Percentiles rank a stretch among this genome's conserved stretches.
Conservation (phyloP, 2,329 filamentous ascomycete species). For the Lasiodiplodia citricola region DNA sequence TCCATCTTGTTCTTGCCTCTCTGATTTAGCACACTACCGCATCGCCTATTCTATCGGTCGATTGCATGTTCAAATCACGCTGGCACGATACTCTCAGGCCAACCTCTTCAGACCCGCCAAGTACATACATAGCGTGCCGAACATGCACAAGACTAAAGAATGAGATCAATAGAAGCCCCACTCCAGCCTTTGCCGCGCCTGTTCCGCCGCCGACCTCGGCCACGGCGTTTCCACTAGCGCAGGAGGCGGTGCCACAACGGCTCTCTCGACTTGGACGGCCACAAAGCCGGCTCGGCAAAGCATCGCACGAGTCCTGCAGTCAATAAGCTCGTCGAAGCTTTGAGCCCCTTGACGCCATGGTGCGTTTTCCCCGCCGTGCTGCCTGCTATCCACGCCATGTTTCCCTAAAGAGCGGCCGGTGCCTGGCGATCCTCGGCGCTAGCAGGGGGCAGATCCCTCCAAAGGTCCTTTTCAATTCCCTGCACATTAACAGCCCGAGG, state of each 20-base stretch:
- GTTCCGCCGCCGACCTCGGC: neutral
- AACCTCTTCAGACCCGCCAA: too few relatives aligned
- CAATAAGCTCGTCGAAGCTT: slow-evolving; percentile 8
- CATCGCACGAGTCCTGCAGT: neutral
- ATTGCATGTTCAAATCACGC: too few relatives aligned
- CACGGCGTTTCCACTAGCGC: neutral
- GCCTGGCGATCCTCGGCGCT: slow-evolving; percentile 17
- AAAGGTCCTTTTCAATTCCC: slow-evolving; percentile 5
- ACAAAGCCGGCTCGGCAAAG: neutral
- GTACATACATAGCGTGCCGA: too few relatives aligned
- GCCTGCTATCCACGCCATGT: neutral
- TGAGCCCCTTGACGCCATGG: slow-evolving; percentile 7
- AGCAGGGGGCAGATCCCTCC: slow-evolving; percentile 15
- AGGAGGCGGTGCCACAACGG: slow-evolving; percentile 16
- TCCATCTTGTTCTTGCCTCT: too few relatives aligned
- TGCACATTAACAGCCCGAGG: neutral
- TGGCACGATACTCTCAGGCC: too few relatives aligned
- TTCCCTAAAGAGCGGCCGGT: neutral
- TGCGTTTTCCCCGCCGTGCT: neutral
- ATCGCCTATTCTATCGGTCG: too few relatives aligned
- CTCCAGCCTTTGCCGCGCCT: neutral
- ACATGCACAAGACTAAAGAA: too few relatives aligned
- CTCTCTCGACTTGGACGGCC: neutral
- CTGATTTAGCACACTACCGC: too few relatives aligned
- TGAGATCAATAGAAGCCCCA: too few relatives aligned